A percentile compares a stretch with the other conserved stretches of the same genome.
These are phyloP conservation scores for Fusarium scirpi DNA, from an alignment of 2,329 filamentous ascomycete genomes.

Conservation along the genomic window DNA sequence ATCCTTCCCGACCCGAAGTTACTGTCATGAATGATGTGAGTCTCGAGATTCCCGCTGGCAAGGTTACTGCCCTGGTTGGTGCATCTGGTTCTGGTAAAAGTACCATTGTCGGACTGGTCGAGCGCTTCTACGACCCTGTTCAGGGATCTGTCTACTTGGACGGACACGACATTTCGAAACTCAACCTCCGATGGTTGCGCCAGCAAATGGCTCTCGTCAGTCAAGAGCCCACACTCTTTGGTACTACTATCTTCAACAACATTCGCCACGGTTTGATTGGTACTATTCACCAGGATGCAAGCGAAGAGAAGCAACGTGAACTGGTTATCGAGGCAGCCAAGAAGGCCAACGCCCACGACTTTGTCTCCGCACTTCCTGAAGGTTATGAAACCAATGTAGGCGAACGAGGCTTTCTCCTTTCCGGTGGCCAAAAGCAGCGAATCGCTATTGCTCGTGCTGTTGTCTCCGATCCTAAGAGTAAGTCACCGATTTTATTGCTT, in stretches of 20 bases:
- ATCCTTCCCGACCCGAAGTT: conserved; percentile 92
- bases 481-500: conserved; percentile 39
- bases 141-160: conserved; percentile 83
- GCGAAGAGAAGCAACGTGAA: conserved; percentile 74
- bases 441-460: conserved; percentile 94
- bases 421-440: conserved; percentile 95
- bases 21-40: conserved; percentile 87
- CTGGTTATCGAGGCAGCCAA: conserved; percentile 84
- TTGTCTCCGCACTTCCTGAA: conserved; percentile 83
- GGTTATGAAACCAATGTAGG: conserved; percentile 96
- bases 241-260: conserved; percentile 88
- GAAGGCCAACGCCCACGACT: conserved; percentile 95
- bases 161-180: conserved; percentile 80
- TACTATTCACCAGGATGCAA: conserved; percentile 75
- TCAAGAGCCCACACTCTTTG: conserved; percentile 92
- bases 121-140: conserved; percentile 94
- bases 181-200: conserved; percentile 92
- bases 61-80: conserved; percentile 92
- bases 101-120: conserved; percentile 91
- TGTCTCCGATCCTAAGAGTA: conserved; percentile 86
- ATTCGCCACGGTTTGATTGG: conserved; percentile 93
- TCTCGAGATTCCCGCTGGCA: conserved; percentile 85
- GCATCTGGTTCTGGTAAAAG: conserved; percentile 95
- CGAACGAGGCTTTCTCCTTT: conserved; percentile 90
- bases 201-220: conserved; percentile 93